Percentiles rank a stretch among this genome's conserved stretches.
Evolutionary conservation across 2,329 filamentous ascomycete species (phyloP).

Genomic region (Trichoderma endophyticum): DNA sequence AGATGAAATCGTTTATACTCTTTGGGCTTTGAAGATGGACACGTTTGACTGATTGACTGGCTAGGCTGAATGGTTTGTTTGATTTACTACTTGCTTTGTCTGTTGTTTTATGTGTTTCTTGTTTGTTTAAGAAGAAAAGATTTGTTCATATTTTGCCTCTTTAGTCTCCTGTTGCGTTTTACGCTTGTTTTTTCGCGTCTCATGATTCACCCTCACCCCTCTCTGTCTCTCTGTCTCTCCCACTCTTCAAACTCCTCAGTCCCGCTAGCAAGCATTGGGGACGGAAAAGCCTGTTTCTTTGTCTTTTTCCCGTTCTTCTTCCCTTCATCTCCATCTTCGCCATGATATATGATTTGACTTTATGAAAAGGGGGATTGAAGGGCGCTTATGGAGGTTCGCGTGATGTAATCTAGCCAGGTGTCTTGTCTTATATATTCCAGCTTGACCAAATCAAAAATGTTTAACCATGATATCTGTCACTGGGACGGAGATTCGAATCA

Average conservation of each 20-base stretch:
- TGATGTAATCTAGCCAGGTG: not conserved
- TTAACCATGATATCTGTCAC: not conserved
- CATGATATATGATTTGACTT: not conserved
- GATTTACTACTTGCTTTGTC: not conserved
- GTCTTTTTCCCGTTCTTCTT: not conserved
- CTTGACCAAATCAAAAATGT: not conserved
- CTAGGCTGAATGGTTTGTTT: not conserved
- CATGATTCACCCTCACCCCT: not conserved
- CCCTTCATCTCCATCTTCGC: not conserved
- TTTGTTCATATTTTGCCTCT: slow-evolving; percentile 2
- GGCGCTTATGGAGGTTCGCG: not conserved
- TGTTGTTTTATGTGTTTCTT: not conserved
- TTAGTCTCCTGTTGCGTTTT: not conserved
- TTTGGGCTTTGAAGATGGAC: not conserved
- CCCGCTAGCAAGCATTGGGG: not conserved
- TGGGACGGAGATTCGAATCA: not conserved
- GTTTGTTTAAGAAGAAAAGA: not conserved
- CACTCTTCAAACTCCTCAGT: not conserved
- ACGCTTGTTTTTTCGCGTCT: not conserved
- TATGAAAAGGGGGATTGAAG: not conserved
- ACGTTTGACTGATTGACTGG: not conserved
- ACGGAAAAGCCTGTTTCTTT: not conserved
- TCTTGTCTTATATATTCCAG: not conserved
- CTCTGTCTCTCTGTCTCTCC: not conserved
- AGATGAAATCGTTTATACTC: not conserved